Percentiles rank a stretch among this genome's conserved stretches.
Evolutionary conservation across 2,329 filamentous ascomycete species (phyloP).

Genomic region (Ceratocystis eucalypticola): DNA sequence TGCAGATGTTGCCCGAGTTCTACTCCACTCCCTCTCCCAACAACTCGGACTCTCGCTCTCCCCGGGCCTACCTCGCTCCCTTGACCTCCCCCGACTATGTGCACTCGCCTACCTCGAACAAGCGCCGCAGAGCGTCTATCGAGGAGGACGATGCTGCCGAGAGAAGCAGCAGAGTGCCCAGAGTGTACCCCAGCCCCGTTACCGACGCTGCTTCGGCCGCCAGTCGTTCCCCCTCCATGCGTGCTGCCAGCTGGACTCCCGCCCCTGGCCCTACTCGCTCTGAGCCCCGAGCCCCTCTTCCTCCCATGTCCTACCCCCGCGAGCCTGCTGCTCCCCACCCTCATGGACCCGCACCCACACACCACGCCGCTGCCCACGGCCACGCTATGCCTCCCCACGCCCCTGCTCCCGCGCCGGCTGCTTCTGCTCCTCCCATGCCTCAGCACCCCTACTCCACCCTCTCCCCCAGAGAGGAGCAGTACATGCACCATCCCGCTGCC

Average conservation of each 20-base stretch:
- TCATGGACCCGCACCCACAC: neutral
- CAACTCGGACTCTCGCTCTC: constrained; percentile 26
- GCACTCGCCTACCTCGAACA: constrained; percentile 34
- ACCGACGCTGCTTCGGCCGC: constrained; percentile 12
- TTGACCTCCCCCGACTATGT: constrained; percentile 35
- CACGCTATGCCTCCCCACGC: neutral
- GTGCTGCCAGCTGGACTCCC: constrained; percentile 9
- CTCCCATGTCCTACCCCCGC: constrained; percentile 11
- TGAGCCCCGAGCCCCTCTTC: constrained; percentile 7
- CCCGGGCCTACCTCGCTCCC: constrained; percentile 25
- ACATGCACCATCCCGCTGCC: constrained; percentile 21
- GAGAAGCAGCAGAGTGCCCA: constrained; percentile 34
- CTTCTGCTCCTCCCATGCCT: neutral
- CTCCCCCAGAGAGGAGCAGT: neutral
- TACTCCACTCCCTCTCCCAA: constrained; percentile 25
- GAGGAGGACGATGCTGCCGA: constrained; percentile 29
- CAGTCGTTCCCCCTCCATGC: constrained; percentile 10
- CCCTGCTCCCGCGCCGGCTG: neutral
- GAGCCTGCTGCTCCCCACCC: neutral
- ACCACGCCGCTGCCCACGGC: neutral
- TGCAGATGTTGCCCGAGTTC: constrained; percentile 27
- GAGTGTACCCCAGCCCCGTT: constrained; percentile 31
- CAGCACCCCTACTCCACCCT: neutral
- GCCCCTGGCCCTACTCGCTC: constrained; percentile 3
- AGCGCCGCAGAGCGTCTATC: constrained; percentile 33